phyloP scores from a whole-genome alignment of 495 filamentous ascomycete species.

The Recurvomyces mirabilis region DNA sequence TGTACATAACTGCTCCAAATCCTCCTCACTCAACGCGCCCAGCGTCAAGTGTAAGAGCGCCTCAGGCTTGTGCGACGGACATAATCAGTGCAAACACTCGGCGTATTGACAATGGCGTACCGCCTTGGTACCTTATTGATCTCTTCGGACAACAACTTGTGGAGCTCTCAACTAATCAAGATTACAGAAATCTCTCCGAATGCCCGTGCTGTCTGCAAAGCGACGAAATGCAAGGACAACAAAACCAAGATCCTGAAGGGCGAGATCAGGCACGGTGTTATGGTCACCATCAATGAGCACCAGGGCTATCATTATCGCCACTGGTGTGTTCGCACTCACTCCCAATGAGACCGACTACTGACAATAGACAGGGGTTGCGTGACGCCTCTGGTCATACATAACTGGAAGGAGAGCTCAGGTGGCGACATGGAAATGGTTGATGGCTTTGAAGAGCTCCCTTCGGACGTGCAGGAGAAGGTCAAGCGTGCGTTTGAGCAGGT shows the following conservation, averaged over 20 bases:
- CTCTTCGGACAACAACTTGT: too few species aligned
- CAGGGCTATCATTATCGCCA: constrained; percentile 60
- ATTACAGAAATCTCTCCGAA: constrained; percentile 49
- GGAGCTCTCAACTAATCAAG: too few species aligned
- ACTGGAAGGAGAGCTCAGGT: constrained; percentile 45
- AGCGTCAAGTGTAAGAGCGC: too few species aligned
- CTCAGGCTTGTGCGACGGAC: too few species aligned
- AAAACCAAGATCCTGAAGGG: constrained; percentile 64
- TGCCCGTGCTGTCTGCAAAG: constrained; percentile 57
- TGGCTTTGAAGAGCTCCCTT: constrained; percentile 59
- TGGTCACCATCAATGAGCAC: constrained; percentile 43
- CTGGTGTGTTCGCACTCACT: constrained; percentile 46
- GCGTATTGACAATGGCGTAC: constrained; percentile 13
- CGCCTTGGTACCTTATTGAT: constrained; percentile 20
- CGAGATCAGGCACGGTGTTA: constrained; percentile 57
- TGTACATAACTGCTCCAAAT: too few species aligned
- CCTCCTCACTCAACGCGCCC: too few species aligned
- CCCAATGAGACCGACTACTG: not conserved
- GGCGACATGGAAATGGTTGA: constrained; percentile 69
- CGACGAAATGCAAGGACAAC: constrained; percentile 52
- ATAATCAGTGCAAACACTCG: too few species aligned
- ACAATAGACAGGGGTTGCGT: constrained; percentile 57
- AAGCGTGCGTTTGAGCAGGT: constrained; percentile 51
- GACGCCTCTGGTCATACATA: constrained; percentile 50
- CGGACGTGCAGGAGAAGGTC: constrained; percentile 53